Base-by-base conservation (phyloP, 225 moss, liverwort and hornwort genomes). In the Physcomitrellopsis africana region DNA sequence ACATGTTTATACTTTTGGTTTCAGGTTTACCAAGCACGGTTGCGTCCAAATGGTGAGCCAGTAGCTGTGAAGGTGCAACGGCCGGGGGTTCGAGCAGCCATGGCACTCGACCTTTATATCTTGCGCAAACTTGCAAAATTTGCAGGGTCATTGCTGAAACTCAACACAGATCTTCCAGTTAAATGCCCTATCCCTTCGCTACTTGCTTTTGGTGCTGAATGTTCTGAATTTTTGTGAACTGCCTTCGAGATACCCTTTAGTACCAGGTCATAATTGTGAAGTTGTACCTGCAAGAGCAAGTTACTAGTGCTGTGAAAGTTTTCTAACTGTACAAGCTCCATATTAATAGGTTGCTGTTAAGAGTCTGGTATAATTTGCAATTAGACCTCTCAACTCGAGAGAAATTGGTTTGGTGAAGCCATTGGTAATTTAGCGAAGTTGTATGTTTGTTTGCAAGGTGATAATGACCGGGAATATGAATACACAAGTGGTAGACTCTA, bases 51-150 rank as follows among this genome's bases (percentile, higher is more conserved):
- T 82, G 87, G 89, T 51, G 68, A 96, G 79, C 74, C 88, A 64
- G 93, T 96, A 63, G 95, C 93, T 47, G 93, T 96, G 64, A 96
- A 96, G 78, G 95, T 96, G 49, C 95, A 96, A 76, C 83, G 95
- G 42, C 95, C 95, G 64, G 91, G 91, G 70, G 95, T 96, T 12
- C 87, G 93, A 26, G 95, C 93, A 72, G 90, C 87, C 51, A 89
- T 96, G 72, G 85, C 91, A 53, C 84, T 96, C 8, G 95, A 96
- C 70, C 85, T 93, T 7, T 93, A 82, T 20, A 86, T 96, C 68
- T 73, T 96, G 42, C 93, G 95, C 48, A 79, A 65, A 8, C 83
- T 96, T 69, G 86, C 80, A 1, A 77, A 82, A 1, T 61, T 77
- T 69, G 86, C 74, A 45, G 75, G 73, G 27, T 76, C 65, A 0